Percentiles rank a stretch among this genome's conserved stretches.
These are phyloP conservation scores for Nemophila menziesii DNA, from an alignment of 257 asterid species.

Conservation along the genomic window DNA sequence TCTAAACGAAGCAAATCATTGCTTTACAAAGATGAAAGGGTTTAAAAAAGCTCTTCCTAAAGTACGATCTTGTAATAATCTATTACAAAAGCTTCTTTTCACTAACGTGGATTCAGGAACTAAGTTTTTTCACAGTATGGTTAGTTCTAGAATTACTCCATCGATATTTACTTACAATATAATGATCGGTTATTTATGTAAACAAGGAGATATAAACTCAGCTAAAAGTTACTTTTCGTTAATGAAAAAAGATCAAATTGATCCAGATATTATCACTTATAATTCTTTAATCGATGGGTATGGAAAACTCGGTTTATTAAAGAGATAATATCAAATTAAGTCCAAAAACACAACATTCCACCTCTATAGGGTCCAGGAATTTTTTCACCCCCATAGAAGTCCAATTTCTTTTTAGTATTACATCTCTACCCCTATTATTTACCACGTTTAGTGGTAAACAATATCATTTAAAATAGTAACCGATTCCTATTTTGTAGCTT, in stretches of 20 bases:
- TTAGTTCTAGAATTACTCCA: slow-evolving; percentile 50
- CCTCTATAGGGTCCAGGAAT: no score
- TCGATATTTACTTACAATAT: slow-evolving; percentile 62
- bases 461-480: no score
- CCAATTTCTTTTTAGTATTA: no score
- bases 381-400: no score
- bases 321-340: no score
- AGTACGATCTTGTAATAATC: slow-evolving; percentile 68
- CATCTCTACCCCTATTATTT: no score
- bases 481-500: no score
- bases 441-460: no score
- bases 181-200: slow-evolving; percentile 63
- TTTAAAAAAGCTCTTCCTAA: slow-evolving; percentile 51
- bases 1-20: slow-evolving; percentile 67
- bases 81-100: slow-evolving; percentile 48
- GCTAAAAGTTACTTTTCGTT: slow-evolving; percentile 42
- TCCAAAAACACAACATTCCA: no score
- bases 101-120: slow-evolving; percentile 27
- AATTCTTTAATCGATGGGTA: slow-evolving; percentile 71
- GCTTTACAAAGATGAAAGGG: slow-evolving; percentile 60
- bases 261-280: slow-evolving; percentile 72
- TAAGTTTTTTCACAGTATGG: slow-evolving; percentile 48
- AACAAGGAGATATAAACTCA: slow-evolving; percentile 54
- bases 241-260: slow-evolving; percentile 54
- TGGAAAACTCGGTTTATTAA: slow-evolving; percentile 65